phyloP scores from a whole-genome alignment of 768 basidiomycete species.

The Obba rivulosa region DNA sequence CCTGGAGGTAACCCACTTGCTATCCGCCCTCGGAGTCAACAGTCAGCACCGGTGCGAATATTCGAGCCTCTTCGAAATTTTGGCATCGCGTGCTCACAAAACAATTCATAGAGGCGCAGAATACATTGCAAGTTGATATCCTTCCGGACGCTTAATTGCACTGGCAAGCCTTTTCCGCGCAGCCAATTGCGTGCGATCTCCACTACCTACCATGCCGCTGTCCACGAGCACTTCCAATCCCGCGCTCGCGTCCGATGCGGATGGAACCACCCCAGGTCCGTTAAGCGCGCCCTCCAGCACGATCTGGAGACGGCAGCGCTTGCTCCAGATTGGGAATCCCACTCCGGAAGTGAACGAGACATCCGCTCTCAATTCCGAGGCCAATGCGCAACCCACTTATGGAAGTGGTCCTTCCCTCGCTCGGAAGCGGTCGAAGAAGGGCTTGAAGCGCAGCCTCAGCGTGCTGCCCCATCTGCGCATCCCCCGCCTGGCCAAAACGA shows the following conservation, averaged over 20 bases:
- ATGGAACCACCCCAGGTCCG: conserved; percentile 26
- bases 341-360: conserved; percentile 10
- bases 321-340: conserved; percentile 46
- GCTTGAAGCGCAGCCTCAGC: conserved; percentile 30
- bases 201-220: conserved; percentile 6
- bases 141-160: too few species aligned
- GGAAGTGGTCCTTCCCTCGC: conserved; percentile 16
- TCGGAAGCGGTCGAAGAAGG: conserved; percentile 16
- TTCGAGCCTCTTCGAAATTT: too few species aligned
- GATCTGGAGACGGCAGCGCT: conserved; percentile 54
- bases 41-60: too few species aligned
- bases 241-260: background rate
- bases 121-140: background rate
- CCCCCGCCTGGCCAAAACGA: conserved; percentile 22
- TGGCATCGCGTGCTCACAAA: too few species aligned
- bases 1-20: too few species aligned
- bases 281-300: conserved; percentile 49
- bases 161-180: too few species aligned
- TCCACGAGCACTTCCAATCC: conserved; percentile 4
- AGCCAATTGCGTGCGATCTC: background rate
- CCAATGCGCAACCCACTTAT: conserved; percentile 10
- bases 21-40: too few species aligned
- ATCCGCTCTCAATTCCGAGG: conserved; percentile 32
- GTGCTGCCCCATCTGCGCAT: conserved; percentile 31
- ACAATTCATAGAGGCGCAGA: background rate